These are phyloP conservation scores for Fusarium devonianum DNA, from an alignment of 2,329 filamentous ascomycete genomes.

Conservation along the genomic window DNA sequence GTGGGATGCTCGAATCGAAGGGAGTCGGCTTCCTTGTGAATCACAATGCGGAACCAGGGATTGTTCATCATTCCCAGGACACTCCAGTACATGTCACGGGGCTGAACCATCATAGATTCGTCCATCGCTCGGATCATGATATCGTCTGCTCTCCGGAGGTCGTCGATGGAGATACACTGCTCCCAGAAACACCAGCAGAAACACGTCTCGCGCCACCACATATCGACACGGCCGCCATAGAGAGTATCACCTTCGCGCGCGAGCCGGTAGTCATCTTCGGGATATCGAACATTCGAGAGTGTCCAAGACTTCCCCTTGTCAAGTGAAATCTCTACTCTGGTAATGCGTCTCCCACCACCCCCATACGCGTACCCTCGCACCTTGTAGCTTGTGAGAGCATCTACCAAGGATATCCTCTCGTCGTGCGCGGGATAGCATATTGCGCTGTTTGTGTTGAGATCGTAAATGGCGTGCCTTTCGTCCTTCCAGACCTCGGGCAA, in stretches of 20 bases:
- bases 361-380: conserved; percentile 86
- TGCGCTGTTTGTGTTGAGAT: conserved; percentile 86
- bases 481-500: conserved; percentile 83
- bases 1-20: conserved; percentile 90
- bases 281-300: conserved; percentile 79
- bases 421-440: conserved; percentile 82
- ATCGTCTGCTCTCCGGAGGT: conserved; percentile 70
- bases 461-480: conserved; percentile 91
- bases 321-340: conserved; percentile 81
- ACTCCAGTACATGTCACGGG: conserved; percentile 95
- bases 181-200: conserved; percentile 97
- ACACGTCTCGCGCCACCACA: conserved; percentile 79
- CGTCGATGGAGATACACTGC: conserved; percentile 68
- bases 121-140: conserved; percentile 90
- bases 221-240: conserved; percentile 79
- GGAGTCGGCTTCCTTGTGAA: conserved; percentile 67
- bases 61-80: conserved; percentile 99
- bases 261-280: conserved; percentile 81
- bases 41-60: conserved; percentile 85
- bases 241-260: conserved; percentile 66
- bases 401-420: conserved; percentile 65
- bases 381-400: conserved; percentile 63
- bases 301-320: conserved; percentile 84
- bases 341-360: conserved; percentile 84
- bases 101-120: conserved; percentile 84